A percentile compares a stretch with the other conserved stretches of the same genome.
These are phyloP conservation scores for Fusarium austroafricanum DNA, from an alignment of 2,329 filamentous ascomycete genomes.

Conservation along the genomic window DNA sequence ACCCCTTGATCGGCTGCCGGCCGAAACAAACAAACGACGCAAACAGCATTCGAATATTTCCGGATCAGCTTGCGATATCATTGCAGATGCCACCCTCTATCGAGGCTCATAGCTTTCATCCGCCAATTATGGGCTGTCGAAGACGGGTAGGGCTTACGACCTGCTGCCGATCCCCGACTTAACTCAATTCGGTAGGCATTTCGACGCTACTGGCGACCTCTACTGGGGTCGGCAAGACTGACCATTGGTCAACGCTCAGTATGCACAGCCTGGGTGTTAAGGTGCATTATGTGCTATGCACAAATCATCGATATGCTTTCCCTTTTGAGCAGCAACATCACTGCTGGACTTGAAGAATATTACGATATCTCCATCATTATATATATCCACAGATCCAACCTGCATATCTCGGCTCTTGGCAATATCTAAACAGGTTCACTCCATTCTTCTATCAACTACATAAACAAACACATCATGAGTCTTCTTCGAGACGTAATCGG, in stretches of 20 bases:
- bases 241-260: not conserved
- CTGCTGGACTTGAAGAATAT: not conserved
- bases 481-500: not conserved
- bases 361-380: not conserved
- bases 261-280: not conserved
- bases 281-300: not conserved
- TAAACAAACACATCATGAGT: not conserved
- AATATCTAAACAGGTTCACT: not conserved
- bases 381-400: not conserved
- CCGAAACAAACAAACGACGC: too few relatives aligned
- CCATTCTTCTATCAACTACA: not conserved
- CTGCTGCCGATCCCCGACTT: not conserved
- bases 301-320: not conserved
- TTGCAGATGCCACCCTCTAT: not conserved
- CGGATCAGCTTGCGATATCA: too few relatives aligned
- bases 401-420: not conserved
- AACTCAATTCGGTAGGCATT: not conserved
- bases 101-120: not conserved
- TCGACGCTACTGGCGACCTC: not conserved
- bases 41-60: too few relatives aligned
- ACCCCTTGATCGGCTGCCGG: too few relatives aligned
- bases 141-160: not conserved
- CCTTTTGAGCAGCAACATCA: not conserved
- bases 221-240: not conserved
- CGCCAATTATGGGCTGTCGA: not conserved